phyloP scores from a whole-genome alignment of 768 basidiomycete species.

The Rhodotorula graminis region DNA sequence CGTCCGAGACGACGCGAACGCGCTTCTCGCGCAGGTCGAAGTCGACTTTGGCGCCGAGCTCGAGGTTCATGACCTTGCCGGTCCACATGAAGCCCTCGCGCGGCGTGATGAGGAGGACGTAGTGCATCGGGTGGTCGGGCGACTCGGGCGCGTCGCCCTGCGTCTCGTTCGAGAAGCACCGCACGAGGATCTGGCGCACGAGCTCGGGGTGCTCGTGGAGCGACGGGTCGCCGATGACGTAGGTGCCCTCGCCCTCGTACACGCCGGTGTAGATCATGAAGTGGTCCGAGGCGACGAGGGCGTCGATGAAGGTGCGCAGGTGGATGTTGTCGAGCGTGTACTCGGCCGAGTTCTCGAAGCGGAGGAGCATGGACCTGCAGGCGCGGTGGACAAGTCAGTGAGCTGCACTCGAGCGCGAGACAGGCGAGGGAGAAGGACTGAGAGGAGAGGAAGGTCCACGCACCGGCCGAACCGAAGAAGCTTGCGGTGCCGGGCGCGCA shows the following conservation, averaged over 20 bases:
- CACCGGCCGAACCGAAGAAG: slow-evolving; percentile 79
- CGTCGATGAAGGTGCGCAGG: slow-evolving; percentile 71
- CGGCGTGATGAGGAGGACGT: slow-evolving; percentile 81
- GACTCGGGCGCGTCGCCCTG: slow-evolving; percentile 28
- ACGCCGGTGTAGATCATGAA: slow-evolving; percentile 85
- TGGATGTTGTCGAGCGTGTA: slow-evolving; percentile 71
- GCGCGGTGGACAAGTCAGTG: slow-evolving; percentile 43
- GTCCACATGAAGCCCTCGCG: slow-evolving; percentile 84
- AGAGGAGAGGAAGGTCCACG: neutral
- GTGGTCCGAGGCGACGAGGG: slow-evolving; percentile 77
- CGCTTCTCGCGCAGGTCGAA: slow-evolving; percentile 77
- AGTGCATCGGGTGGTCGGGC: slow-evolving; percentile 49
- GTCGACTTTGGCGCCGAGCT: slow-evolving; percentile 65
- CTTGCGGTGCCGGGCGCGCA: slow-evolving; percentile 84
- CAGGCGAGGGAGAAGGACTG: neutral
- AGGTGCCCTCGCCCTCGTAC: slow-evolving; percentile 84
- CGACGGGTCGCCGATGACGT: slow-evolving; percentile 74
- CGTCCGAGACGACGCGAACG: slow-evolving; percentile 88
- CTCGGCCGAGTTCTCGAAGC: slow-evolving; percentile 89
- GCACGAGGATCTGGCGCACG: slow-evolving; percentile 72
- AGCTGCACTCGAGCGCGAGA: slow-evolving; percentile 7
- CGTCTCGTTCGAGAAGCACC: slow-evolving; percentile 61
- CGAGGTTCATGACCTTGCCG: slow-evolving; percentile 73
- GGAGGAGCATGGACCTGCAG: slow-evolving; percentile 57
- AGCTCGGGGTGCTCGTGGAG: slow-evolving; percentile 70